Base-by-base conservation (phyloP, 2,329 filamentous ascomycete genomes). In the Blastomyces gilchristii region DNA sequence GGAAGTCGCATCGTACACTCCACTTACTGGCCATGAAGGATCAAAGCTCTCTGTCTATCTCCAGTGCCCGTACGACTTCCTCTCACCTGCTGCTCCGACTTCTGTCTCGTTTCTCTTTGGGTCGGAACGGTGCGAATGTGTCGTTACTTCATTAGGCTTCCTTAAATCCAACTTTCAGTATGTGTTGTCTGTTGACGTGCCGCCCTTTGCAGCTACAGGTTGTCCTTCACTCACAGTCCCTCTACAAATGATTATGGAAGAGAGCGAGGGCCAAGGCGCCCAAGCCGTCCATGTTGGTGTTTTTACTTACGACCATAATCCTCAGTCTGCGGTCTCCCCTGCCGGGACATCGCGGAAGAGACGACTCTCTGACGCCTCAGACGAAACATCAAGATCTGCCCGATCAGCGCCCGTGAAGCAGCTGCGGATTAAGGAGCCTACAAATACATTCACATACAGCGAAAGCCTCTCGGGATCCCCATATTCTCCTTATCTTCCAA, bases 41-140 rank as follows among this genome's bases (percentile, higher is more conserved):
- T 88, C 87, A 25, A 86, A 86, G 69, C 79, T 96, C 11, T 82
- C 83, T 64, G 81, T 96, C 67, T 87, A 89, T 72, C 83, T 96
- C 39, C 85, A 87, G 61, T 87, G 88, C 53, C 82, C 87, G 65
- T 90, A 89, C 77, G 88, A 96, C 71, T 77, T 96, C 63, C 83
- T 86, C 74, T 82, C 80, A 41, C 81, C 81, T 64, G 82, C 79
- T 69, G 79, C 71, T 53, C 71, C 71, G 12, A 63, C 61, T 54
- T 66, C 80, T 60, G 86, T 90, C 70, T 87, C 78, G 67, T 76
- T 96, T 62, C 83, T 87, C 57, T 95, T 96, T 75, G 91, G 90
- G n/a, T 81, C 83, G n/a, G 85, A 88, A 69, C 86, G 87, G 73
- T 88, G 86, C 74, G 80, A 84, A 62, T 86, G 86, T 63, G 82